Evolutionary conservation across 257 asterid species (phyloP).

Genomic region (Jaltomata sinuosa): DNA sequence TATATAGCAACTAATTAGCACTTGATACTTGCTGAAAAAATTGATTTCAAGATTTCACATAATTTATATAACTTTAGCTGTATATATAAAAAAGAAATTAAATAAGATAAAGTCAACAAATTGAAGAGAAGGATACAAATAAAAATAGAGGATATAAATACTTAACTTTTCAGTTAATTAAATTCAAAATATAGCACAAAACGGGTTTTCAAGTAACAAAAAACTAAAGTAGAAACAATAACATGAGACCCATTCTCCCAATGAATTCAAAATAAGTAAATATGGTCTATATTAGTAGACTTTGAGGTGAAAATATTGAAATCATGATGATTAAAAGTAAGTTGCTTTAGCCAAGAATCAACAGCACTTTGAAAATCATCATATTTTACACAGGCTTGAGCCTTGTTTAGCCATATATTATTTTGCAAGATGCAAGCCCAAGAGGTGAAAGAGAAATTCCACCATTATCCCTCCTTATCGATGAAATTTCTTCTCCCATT

Average conservation of each 20-base stretch:
- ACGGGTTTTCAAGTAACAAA: not conserved
- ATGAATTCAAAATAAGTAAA: not conserved
- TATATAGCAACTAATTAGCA: too few relatives aligned
- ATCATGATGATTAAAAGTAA: constrained; percentile 23
- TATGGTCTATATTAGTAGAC: not conserved
- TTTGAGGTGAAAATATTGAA: constrained; percentile 11
- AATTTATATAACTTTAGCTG: too few relatives aligned
- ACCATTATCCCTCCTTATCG: not conserved
- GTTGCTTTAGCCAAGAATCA: constrained; percentile 24
- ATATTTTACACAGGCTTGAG: constrained; percentile 16
- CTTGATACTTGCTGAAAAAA: too few relatives aligned
- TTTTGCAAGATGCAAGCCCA: constrained; percentile 4
- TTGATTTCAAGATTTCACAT: too few relatives aligned
- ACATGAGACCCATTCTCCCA: not conserved
- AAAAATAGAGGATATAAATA: too few relatives aligned
- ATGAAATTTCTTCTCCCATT: not conserved
- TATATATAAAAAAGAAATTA: too few relatives aligned
- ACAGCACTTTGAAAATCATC: constrained; percentile 9
- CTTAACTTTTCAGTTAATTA: not conserved
- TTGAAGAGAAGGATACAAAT: too few relatives aligned
- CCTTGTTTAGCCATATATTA: constrained; percentile 31
- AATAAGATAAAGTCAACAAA: too few relatives aligned
- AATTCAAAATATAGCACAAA: not conserved
- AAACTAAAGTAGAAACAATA: not conserved
- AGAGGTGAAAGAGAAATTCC: not conserved